Conservation (phyloP, 2,329 filamentous ascomycete genomes). For the Talaromyces sp. region DNA sequence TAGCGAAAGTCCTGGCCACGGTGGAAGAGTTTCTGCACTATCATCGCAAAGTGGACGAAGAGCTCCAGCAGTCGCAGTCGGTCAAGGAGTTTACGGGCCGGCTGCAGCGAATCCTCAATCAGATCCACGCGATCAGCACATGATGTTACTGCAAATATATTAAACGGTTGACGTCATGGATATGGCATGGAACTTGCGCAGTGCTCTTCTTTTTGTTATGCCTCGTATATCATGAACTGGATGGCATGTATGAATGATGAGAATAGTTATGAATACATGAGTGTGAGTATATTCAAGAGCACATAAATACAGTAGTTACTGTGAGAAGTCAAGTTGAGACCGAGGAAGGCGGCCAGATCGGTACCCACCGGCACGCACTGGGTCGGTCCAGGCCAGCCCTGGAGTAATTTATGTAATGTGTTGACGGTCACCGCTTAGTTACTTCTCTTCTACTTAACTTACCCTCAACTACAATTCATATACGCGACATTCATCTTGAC, state of each 20-base stretch:
- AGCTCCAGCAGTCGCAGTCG: slow-evolving; percentile 41
- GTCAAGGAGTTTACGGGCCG: slow-evolving; percentile 54
- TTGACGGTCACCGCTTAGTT: not conserved
- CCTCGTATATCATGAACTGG: not conserved
- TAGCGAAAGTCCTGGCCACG: slow-evolving; percentile 55
- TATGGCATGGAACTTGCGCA: not conserved
- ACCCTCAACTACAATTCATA: not conserved
- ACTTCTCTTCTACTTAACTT: not conserved
- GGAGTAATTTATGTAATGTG: not conserved
- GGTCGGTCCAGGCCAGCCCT: not conserved
- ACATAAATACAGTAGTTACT: not conserved
- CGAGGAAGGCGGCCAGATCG: not conserved
- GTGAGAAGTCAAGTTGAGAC: not conserved
- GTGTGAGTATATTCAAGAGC: not conserved
- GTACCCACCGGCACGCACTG: not conserved
- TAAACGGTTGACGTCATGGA: not conserved
- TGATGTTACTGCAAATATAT: not conserved
- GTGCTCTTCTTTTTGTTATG: not conserved
- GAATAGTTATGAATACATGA: not conserved
- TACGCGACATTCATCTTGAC: not conserved
- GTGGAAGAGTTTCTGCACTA: slow-evolving; percentile 63
- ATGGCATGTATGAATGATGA: not conserved
- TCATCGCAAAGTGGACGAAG: slow-evolving; percentile 58
- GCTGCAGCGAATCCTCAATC: slow-evolving; percentile 53
- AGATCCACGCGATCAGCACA: slow-evolving; percentile 35